A percentile compares a stretch with the other conserved stretches of the same genome.
Conservation (phyloP, 768 basidiomycete species). For the Boletellus ananiceps region DNA sequence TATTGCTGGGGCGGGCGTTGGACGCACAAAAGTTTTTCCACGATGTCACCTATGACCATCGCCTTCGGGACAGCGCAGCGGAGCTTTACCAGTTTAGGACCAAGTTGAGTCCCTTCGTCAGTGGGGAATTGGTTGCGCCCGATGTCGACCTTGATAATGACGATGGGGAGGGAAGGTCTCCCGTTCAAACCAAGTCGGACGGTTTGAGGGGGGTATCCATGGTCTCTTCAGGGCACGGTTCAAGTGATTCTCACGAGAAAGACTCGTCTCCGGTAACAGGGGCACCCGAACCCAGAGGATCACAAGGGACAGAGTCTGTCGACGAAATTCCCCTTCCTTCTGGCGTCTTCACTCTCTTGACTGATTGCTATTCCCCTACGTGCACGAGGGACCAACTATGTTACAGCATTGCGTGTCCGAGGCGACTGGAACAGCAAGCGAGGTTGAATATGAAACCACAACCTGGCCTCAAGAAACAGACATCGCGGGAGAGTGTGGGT, state of each 20-base stretch:
- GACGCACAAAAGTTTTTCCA: slow-evolving; percentile 99
- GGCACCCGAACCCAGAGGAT: slow-evolving; percentile 16
- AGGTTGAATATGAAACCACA: slow-evolving; percentile 91
- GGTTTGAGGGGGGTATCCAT: slow-evolving; percentile 21
- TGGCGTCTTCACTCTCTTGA: slow-evolving; percentile 93
- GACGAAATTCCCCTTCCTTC: slow-evolving; percentile 77
- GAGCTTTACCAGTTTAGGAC: slow-evolving; percentile 95
- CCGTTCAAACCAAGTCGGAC: slow-evolving; percentile 18
- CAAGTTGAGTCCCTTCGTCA: slow-evolving; percentile 80
- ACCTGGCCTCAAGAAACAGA: slow-evolving; percentile 81
- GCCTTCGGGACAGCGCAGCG: slow-evolving; percentile 78
- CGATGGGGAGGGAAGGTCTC: slow-evolving; percentile 30
- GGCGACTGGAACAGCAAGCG: slow-evolving; percentile 91
- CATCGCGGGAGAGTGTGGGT: slow-evolving; percentile 74
- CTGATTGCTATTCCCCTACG: slow-evolving; percentile 97
- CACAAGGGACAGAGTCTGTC: slow-evolving; percentile 40
- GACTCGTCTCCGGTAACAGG: slow-evolving; percentile 28
- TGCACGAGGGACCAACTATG: slow-evolving; percentile 93
- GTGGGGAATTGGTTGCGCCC: slow-evolving; percentile 54
- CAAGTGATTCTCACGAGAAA: slow-evolving; percentile 33
- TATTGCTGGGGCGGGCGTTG: slow-evolving; percentile 90
- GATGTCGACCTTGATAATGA: slow-evolving; percentile 34
- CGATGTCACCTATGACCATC: slow-evolving; percentile 98
- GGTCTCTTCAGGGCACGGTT: slow-evolving; percentile 30
- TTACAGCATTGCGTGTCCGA: slow-evolving; percentile 95